Percentiles rank a stretch among this genome's conserved stretches.
Evolutionary conservation across 2,329 filamentous ascomycete species (phyloP).

Genomic region (Dactylellina parvicollis): DNA sequence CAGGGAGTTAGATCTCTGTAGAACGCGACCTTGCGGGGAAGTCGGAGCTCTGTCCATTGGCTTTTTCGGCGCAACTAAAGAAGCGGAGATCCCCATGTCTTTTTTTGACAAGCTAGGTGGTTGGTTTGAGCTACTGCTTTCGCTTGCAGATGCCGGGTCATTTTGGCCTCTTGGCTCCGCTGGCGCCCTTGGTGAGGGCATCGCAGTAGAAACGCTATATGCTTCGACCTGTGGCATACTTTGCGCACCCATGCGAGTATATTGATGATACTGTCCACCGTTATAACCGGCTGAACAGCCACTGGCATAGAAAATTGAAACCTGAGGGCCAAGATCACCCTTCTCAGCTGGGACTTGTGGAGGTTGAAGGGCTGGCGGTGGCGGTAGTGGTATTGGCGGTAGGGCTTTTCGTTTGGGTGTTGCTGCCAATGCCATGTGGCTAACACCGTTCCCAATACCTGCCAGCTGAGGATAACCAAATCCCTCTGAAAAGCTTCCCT

Average conservation of each 20-base stretch:
- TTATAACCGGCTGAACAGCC: neutral
- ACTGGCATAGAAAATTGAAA: neutral
- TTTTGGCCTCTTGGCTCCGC: neutral
- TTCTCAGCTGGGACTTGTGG: neutral
- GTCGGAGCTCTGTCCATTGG: too few species aligned
- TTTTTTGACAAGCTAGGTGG: neutral
- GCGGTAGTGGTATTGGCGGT: neutral
- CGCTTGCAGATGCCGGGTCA: too few species aligned
- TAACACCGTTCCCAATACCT: conserved; percentile 5
- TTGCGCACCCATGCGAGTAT: neutral
- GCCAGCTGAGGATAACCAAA: conserved; percentile 7
- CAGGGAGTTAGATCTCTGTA: neutral
- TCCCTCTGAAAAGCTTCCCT: neutral
- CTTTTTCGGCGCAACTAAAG: neutral
- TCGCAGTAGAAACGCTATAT: neutral
- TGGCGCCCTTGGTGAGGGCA: neutral
- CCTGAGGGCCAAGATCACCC: neutral
- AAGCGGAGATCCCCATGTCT: neutral
- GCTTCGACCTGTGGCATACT: neutral
- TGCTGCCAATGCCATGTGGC: neutral
- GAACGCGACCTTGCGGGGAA: neutral
- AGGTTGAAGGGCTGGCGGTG: neutral
- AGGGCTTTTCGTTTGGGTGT: neutral
- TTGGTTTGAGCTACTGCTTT: neutral
- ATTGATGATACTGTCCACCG: neutral